Evolutionary conservation across 106 monocot species (phyloP), one percentile per base, ranked within the genome.

Genomic region (Dactylorhiza incarnata): DNA sequence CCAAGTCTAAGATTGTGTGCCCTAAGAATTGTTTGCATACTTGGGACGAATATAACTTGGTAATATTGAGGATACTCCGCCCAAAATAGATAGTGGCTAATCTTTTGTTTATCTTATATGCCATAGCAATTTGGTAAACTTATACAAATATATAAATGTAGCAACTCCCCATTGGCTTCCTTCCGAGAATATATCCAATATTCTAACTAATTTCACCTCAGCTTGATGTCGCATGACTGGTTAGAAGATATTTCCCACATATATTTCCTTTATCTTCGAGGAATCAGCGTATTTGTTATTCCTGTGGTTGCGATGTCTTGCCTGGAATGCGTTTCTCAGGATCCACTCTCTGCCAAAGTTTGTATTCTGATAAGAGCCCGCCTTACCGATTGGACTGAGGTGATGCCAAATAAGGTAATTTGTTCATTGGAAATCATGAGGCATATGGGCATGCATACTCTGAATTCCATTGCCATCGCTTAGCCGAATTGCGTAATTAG

Each of bases 181-280:
- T n/a, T n/a, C n/a, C n/a, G n/a, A n/a, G n/a, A n/a, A n/a, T n/a
- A n/a, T n/a, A n/a, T n/a, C n/a, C n/a, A n/a, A n/a, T n/a, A n/a
- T n/a, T 11, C 50, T 6, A 50, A 5, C 50, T 11, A 50, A 50
- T 6, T 50, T 11, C 50, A 50, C 14, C 4, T 68, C 45, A 81
- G 48, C 70, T 13, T 47, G 50, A 19, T 7, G 82, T 52, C 37
- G 84, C 50, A 72, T 77, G 29, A 59, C 76, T 82, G 75, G 53
- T 79, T 6, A 76, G 26, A 8, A 90, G 52, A 13, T 79, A 75
- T 78, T 96, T 96, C 17, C 93, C 25, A 96, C 95, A 73, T 96
- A 96, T 62, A 96, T 84, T 71, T 96, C 90, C 83, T 96, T 96
- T 77, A 96, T 76, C 77, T 87, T 96, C 12, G 84, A 71, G 66